A percentile compares a stretch with the other conserved stretches of the same genome.
Evolutionary conservation across 2,329 filamentous ascomycete genomes (phyloP).

Genomic region (Tolypocladium endophyticum): DNA sequence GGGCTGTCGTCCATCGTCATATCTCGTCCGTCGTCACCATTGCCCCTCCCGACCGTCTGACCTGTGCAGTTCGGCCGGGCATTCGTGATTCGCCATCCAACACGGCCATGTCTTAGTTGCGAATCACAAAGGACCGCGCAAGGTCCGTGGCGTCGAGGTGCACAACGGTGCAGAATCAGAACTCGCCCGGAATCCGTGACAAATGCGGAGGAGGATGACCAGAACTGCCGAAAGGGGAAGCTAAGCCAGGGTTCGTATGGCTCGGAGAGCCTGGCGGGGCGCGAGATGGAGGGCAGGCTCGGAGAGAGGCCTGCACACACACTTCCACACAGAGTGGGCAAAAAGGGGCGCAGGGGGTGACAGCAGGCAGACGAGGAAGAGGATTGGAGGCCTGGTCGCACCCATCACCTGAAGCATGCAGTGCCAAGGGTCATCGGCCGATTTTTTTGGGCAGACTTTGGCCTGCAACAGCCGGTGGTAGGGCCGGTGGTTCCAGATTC

Average conservation of each 20-base stretch:
- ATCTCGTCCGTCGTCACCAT: not conserved
- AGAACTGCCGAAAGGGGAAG: conserved; percentile 8
- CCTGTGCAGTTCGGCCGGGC: not conserved
- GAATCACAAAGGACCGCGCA: not conserved
- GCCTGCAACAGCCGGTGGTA: not conserved
- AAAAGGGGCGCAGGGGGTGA: not conserved
- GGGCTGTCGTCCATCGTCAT: not conserved
- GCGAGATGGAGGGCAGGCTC: not conserved
- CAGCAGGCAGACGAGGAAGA: not conserved
- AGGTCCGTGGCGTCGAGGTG: conserved; percentile 1
- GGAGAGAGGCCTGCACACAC: not conserved
- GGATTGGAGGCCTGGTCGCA: not conserved
- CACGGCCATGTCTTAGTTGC: conserved; percentile 3
- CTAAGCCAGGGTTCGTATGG: conserved; percentile 1
- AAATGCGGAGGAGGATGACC: conserved; percentile 6
- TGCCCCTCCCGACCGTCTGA: not conserved
- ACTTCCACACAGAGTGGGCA: not conserved
- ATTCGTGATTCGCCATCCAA: conserved; percentile 1
- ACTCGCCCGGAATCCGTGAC: conserved; percentile 1
- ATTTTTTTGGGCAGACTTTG: not conserved
- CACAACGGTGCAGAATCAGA: conserved; percentile 6
- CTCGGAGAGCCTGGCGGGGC: not conserved
- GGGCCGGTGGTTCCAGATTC: not conserved
- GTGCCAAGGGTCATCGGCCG: conserved; percentile 1
- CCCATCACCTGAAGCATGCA: conserved; percentile 1